A percentile compares a stretch with the other conserved stretches of the same genome.
These are phyloP conservation scores for Candida adriatica DNA, from an alignment of 805 yeast genomes.

Conservation along the genomic window DNA sequence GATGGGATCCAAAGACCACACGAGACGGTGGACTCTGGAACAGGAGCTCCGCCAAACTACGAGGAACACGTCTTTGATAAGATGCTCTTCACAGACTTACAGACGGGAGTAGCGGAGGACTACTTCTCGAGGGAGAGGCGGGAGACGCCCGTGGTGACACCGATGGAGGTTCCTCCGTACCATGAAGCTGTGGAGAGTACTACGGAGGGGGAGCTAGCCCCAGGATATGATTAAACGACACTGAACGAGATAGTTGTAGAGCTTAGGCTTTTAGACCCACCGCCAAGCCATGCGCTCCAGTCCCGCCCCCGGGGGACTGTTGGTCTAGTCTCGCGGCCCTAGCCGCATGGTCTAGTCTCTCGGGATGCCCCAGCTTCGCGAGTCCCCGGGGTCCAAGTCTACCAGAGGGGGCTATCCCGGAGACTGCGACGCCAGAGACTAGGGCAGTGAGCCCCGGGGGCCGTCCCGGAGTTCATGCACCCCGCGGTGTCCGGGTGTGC, in stretches of 20 bases:
- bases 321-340: too few relatives aligned
- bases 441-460: too few relatives aligned
- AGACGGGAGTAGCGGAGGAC: constrained; percentile 2
- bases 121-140: constrained; percentile 1
- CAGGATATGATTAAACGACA: constrained; percentile 39
- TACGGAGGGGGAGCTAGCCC: constrained; percentile 41
- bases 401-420: too few relatives aligned
- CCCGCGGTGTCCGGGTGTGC: too few relatives aligned
- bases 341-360: too few relatives aligned
- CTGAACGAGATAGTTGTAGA: too few relatives aligned
- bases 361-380: too few relatives aligned
- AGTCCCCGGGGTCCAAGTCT: too few relatives aligned
- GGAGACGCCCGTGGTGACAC: constrained; percentile 1
- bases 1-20: constrained; percentile 3
- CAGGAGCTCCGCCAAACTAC: constrained; percentile 71
- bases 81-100: constrained; percentile 18
- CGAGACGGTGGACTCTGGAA: constrained; percentile 31
- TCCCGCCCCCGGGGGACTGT: not conserved
- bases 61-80: constrained; percentile 66
- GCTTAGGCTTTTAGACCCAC: constrained; percentile 1
- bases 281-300: not conserved
- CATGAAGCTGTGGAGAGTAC: constrained; percentile 56
- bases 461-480: not conserved
- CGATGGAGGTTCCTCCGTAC: constrained; percentile 66
- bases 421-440: too few relatives aligned